Evolutionary conservation across 2,329 filamentous ascomycete genomes (phyloP), one percentile per base, ranked within the genome.

Genomic region (Colletotrichum sp.): DNA sequence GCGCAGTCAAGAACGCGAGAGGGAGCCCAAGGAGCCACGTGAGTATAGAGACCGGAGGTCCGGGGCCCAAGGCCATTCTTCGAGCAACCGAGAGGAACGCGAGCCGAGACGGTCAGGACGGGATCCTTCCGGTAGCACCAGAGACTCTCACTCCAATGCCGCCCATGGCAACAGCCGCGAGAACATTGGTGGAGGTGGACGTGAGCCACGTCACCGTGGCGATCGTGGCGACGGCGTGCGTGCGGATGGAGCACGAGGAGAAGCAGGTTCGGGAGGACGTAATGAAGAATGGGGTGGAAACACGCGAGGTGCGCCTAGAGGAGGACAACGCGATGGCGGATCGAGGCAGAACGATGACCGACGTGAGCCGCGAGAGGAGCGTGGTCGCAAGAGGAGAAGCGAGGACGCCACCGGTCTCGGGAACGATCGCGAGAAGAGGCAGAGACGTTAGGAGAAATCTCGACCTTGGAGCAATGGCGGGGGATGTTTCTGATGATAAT

Each of bases 361-460:
- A 62, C 81, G 83, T 8, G 83, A 83, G n/a, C 72, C 78, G 9
- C 81, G 84, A 12, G 85, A 87, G 30, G 85, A 87, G 52, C 82
- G 82, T 5, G 80, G 82, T 36, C 81, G 84, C 77, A 88, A 88
- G 80, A 85, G 86, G 48, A 84, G 85, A 79, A 90, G 88, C 78
- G 89, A 90, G 75, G 90, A 90, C 68, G 86, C 86, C 24, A 80
- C 81, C n/a, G 84, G 79, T 24, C 75, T 83, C 77, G 78, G 81
- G 18, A 86, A 81, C 79, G 89, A 90, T 52, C 85, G 88, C 74
- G 90, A 92, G 76, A 92, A 92, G 85, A 86, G 90, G 81, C 86
- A 84, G 77, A 87, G 90, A 82, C 87, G 88, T 80, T 90, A 86
- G 81, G 82, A 83, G 79, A 22, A 52, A 22, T 36, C 34, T 18